Conservation (phyloP, 164 flowering plant species). For the Protea cynaroides region DNA sequence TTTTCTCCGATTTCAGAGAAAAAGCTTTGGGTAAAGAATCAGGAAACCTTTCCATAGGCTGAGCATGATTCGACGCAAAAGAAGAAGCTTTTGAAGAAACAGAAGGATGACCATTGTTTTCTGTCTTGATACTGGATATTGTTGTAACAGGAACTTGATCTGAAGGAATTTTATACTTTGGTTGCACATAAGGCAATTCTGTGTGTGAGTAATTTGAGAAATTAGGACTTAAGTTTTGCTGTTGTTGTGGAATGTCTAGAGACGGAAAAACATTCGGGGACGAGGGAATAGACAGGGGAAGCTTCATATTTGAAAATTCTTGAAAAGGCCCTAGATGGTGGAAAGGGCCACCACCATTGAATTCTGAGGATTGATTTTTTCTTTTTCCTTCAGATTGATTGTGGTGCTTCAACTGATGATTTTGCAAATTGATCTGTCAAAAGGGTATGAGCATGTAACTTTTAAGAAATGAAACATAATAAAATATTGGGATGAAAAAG, state of each 20-base stretch:
- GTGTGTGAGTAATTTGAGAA: slow-evolving; percentile 25
- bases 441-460: background rate
- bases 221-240: slow-evolving; percentile 23
- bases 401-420: slow-evolving; percentile 25
- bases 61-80: slow-evolving; percentile 36
- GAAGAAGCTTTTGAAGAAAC: slow-evolving; percentile 31
- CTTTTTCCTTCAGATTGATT: slow-evolving; percentile 28
- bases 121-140: slow-evolving; percentile 26
- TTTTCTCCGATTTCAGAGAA: slow-evolving; percentile 17
- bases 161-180: slow-evolving; percentile 24
- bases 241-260: slow-evolving; percentile 11
- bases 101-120: slow-evolving; percentile 21
- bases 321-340: background rate
- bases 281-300: slow-evolving; percentile 16
- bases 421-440: slow-evolving; percentile 31
- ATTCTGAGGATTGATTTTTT: slow-evolving; percentile 15
- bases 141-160: slow-evolving; percentile 28
- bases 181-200: slow-evolving; percentile 16
- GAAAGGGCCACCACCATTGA: slow-evolving; percentile 19
- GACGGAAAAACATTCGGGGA: slow-evolving; percentile 16
- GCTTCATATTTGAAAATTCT: slow-evolving; percentile 6
- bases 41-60: slow-evolving; percentile 25
- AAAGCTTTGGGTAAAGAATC: slow-evolving; percentile 24
- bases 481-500: too few species aligned
- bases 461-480: background rate